Base-by-base conservation (phyloP, 129 eudicot species). In the Artemisia annua region DNA sequence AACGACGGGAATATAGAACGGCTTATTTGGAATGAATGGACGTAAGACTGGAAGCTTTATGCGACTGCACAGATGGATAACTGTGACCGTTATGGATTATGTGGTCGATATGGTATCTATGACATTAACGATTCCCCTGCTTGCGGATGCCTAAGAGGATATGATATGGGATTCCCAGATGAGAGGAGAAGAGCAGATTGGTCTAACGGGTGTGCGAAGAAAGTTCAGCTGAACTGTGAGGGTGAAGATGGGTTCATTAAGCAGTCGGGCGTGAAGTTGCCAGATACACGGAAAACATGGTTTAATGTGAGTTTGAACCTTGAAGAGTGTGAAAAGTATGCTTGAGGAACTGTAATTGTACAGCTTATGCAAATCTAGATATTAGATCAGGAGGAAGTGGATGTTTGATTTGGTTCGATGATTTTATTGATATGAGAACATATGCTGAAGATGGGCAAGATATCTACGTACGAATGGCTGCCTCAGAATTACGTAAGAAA, bases 371-470 rank as follows among this genome's bases (percentile, higher is more conserved):
- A 54, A 66, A 48, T 66, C 35, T 74, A 12, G 80, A 82, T 72
- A 11, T 82, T 60, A 73, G 61, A 50, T 59, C 43, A 0, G 63
- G 44, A 39, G 44, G 80, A 35, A 79, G 70, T 48, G 95, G 88
- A 18, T 85, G 91, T 46, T 80, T 80, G 61, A 78, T 66, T 43
- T 88, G 95, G 95, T 72, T 67, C 8, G 82, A 75, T 32, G 83
- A 85, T 58, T 46, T 88, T 80, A 32, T 85, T 17, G 95, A 88
- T 77, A 83, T 81, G 4, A 75, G 87, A 77, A 70, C 59, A 50
- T 73, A 80, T 62, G 7, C 74, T 19, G 83, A 15, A 32, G 73
- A 69, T 10, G 91, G 87, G 30, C 85, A 78, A 61, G 95, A 83
- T 83, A 70, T 88, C 13, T 78, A 72, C 49, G 16, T 83, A 48